Percentiles rank a stretch among this genome's conserved stretches.
phyloP scores from a whole-genome alignment of 208 protist genomes.

The Porcisia deanei region DNA sequence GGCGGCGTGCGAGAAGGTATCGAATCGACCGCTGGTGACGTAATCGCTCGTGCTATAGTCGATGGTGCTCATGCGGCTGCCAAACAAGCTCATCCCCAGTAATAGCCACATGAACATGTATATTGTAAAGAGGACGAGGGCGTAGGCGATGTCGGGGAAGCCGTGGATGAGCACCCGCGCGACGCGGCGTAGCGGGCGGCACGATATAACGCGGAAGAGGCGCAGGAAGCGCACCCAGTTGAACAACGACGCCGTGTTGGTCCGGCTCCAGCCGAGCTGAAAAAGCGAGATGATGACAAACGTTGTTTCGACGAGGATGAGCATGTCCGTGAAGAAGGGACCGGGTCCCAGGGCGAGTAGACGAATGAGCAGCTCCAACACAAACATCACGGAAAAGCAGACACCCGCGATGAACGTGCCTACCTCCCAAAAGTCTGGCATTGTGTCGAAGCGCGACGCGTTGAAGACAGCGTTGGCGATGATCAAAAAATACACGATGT shows the following conservation, averaged over 20 bases:
- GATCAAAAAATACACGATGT: constrained; percentile 77
- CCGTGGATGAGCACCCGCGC: constrained; percentile 78
- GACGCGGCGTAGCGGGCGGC: constrained; percentile 66
- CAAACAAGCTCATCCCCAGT: constrained; percentile 93
- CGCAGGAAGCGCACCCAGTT: constrained; percentile 88
- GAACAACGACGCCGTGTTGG: constrained; percentile 84
- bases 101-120: constrained; percentile 94
- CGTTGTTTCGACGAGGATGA: constrained; percentile 74
- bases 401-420: constrained; percentile 69
- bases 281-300: constrained; percentile 86
- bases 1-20: constrained; percentile 78
- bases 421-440: constrained; percentile 81
- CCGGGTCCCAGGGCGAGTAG: constrained; percentile 78
- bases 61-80: constrained; percentile 66
- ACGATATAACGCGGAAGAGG: constrained; percentile 65
- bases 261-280: constrained; percentile 85
- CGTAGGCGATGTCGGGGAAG: constrained; percentile 84
- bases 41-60: constrained; percentile 43
- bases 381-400: constrained; percentile 82
- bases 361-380: constrained; percentile 84
- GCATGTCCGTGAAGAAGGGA: constrained; percentile 73
- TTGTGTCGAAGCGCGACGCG: constrained; percentile 78
- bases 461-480: constrained; percentile 90
- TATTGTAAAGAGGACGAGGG: constrained; percentile 83
- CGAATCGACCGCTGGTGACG: constrained; percentile 70